Evolutionary conservation across 2,329 filamentous ascomycete species (phyloP).

Genomic region (Chaetomiaceae sp.): DNA sequence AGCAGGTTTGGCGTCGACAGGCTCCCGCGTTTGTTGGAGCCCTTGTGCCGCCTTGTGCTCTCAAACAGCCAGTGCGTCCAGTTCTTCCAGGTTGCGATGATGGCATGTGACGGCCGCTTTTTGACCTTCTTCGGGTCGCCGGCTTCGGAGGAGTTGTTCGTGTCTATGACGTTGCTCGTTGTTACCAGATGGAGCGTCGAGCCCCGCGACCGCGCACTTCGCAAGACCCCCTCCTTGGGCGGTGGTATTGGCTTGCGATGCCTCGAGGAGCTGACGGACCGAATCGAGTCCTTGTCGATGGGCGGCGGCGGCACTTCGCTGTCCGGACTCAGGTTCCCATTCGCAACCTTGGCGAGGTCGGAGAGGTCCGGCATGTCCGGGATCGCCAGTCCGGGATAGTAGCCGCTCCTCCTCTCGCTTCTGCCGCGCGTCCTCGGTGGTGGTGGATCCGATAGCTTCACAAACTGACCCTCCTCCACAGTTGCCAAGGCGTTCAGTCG

Average conservation of each 20-base stretch:
- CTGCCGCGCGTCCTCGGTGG: constrained; percentile 67
- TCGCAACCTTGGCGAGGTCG: constrained; percentile 46
- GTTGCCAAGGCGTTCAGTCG: constrained; percentile 76
- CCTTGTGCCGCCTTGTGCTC: constrained; percentile 46
- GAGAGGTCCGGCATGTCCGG: constrained; percentile 73
- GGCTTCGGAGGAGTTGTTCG: constrained; percentile 26
- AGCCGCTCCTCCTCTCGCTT: constrained; percentile 66
- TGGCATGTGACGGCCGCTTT: constrained; percentile 52
- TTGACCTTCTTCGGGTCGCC: constrained; percentile 40
- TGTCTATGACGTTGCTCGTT: constrained; percentile 45
- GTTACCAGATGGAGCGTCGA: constrained; percentile 85
- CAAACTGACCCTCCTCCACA: constrained; percentile 62
- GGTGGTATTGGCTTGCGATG: constrained; percentile 71
- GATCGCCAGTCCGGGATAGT: constrained; percentile 56
- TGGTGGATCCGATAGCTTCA: constrained; percentile 38
- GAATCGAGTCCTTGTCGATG: constrained; percentile 70
- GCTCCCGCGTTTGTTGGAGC: constrained; percentile 45
- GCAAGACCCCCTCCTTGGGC: constrained; percentile 70
- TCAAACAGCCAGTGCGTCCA: constrained; percentile 60
- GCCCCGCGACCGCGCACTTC: constrained; percentile 66
- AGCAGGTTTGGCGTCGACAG: constrained; percentile 55
- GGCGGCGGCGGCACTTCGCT: constrained; percentile 58
- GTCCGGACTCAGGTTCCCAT: constrained; percentile 39
- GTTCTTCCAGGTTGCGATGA: constrained; percentile 56
- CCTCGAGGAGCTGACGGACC: constrained; percentile 70